A percentile compares a stretch with the other conserved stretches of the same genome.
Conservation (phyloP, 257 asterid species). For the Paulownia fortunei region DNA sequence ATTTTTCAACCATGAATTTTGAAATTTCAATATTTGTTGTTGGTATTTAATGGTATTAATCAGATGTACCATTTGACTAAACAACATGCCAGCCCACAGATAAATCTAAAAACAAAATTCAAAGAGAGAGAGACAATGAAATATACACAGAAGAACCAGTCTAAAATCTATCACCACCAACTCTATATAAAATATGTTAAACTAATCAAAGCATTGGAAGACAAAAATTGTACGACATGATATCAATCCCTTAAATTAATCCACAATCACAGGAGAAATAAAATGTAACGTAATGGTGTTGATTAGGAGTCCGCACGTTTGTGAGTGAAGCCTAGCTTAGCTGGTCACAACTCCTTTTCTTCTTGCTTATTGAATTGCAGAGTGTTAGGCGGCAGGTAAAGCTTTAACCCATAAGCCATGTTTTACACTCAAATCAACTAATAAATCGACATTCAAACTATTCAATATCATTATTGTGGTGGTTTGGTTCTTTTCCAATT, state of each 20-base stretch:
- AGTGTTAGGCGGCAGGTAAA: constrained; percentile 5
- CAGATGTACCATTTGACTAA: too few species aligned
- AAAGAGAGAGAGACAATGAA: too few species aligned
- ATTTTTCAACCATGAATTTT: too few species aligned
- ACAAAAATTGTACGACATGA: background rate
- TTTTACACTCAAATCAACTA: background rate
- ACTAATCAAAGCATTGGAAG: background rate
- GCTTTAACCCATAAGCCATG: background rate
- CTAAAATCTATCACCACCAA: constrained; percentile 9
- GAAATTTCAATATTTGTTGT: too few species aligned
- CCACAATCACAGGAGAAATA: background rate
- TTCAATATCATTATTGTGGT: background rate
- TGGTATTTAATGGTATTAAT: too few species aligned
- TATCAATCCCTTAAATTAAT: background rate
- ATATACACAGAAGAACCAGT: too few species aligned
- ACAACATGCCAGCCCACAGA: background rate
- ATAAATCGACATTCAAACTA: background rate
- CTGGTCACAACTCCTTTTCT: background rate
- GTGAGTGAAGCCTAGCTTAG: background rate
- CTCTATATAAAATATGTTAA: background rate
- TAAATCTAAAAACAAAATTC: background rate
- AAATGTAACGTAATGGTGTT: background rate
- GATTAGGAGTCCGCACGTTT: constrained; percentile 6
- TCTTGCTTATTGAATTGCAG: background rate
- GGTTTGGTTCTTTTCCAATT: background rate